Evolutionary conservation across 257 asterid species (phyloP), one percentile per base, ranked within the genome.

Genomic region (Scutellaria minor): DNA sequence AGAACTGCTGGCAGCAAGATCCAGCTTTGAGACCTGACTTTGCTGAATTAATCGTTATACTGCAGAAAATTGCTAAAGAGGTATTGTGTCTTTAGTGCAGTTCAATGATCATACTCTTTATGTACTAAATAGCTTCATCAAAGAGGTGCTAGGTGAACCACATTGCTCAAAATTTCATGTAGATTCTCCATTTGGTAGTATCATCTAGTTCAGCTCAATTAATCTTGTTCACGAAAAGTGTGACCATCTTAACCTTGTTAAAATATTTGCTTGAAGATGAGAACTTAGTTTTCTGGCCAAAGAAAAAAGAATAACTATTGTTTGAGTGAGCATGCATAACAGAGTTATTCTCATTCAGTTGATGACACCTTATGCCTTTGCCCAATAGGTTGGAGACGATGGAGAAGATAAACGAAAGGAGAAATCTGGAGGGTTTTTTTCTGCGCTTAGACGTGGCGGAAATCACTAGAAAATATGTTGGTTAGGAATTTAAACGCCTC

Each of bases 1-100:
- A 91, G 83, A 87, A 83, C 79, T 94, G 98, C 88, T 94, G 98
- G 98, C 91, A 89, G 82, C 95, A 91, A 77, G 96, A 94, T 64
- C 88, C 96, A 54, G 74, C 88, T 27, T 60, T 72, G 77, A 89
- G 97, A 82, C 97, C 97, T 0, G 93, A 94, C 84, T 94, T 94
- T 52, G 76, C 93, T 9, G 98, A 88, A 70, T 77, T 94, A 67
- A 88, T 83, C 61, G 96, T 85, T 73, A 80, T 76, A 47, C 75
- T 90, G 72, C 85, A 82, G 81, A 86, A 85, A 77, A 77, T 88
- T 51, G 73, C 84, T 2, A 87, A 91, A 81, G 98, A 91, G 98
- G 98, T 94, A 81, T 48, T 1, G 27, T 55, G 63, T 13, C 58
- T 35, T 35, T 20, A 58, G 40, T 67, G 6, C 45, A 54, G 46